Evolutionary conservation across 495 filamentous ascomycete species (phyloP).

Genomic region (Cairneyella variabilis): DNA sequence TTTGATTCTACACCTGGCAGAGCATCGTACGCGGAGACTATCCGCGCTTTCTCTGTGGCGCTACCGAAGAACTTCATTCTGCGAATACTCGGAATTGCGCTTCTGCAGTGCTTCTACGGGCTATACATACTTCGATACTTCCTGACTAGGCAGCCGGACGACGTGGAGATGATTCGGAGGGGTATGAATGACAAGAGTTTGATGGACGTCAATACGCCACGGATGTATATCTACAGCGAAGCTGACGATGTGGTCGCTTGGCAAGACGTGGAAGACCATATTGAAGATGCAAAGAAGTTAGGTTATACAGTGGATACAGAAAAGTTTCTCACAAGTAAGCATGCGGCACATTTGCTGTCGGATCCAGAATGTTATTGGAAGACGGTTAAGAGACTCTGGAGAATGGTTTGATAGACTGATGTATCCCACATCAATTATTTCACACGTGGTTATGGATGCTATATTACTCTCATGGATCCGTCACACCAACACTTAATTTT

Average conservation of each 20-base stretch:
- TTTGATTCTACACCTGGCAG: conserved; percentile 35
- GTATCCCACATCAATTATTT: not conserved
- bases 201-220: conserved; percentile 24
- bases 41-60: conserved; percentile 27
- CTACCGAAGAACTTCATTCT: conserved; percentile 22
- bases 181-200: conserved; percentile 26
- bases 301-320: conserved; percentile 75
- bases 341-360: conserved; percentile 42
- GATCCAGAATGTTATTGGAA: conserved; percentile 52
- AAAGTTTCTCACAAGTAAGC: conserved; percentile 29
- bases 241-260: conserved; percentile 46
- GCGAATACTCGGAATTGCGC: conserved; percentile 11
- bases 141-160: conserved; percentile 24
- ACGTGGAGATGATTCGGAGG: conserved; percentile 26
- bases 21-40: conserved; percentile 32
- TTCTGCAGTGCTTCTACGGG: conserved; percentile 27
- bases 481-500: too few species aligned
- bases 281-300: conserved; percentile 78
- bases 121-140: conserved; percentile 22
- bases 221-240: conserved; percentile 36
- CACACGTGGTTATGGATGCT: too few species aligned
- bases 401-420: conserved; percentile 26
- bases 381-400: conserved; percentile 42
- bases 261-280: conserved; percentile 75
- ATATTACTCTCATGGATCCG: too few species aligned